Conservation (phyloP, 2,329 filamentous ascomycete species). For the Ophiostoma himal-ulmi region DNA sequence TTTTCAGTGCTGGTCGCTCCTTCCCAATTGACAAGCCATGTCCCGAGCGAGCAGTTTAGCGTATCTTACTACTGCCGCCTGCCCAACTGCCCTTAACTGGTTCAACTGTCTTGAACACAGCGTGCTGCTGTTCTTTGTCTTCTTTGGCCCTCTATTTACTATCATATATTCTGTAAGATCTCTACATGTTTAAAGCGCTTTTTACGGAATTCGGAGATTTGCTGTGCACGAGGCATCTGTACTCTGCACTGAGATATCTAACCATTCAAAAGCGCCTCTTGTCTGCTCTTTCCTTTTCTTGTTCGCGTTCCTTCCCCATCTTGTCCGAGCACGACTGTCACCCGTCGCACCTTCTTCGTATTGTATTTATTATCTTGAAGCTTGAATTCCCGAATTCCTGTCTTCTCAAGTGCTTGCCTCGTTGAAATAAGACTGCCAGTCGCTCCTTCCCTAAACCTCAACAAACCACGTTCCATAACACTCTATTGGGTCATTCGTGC, state of each 20-base stretch:
- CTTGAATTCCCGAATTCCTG: not conserved
- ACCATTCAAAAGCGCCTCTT: not conserved
- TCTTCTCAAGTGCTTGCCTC: not conserved
- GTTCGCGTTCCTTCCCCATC: not conserved
- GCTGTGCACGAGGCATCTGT: not conserved
- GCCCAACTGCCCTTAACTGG: not conserved
- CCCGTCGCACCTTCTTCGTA: constrained; percentile 2
- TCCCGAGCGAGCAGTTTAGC: constrained; percentile 11
- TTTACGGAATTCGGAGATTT: not conserved
- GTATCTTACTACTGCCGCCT: not conserved
- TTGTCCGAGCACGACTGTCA: not conserved
- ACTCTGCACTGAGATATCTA: not conserved
- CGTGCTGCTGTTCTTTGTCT: not conserved
- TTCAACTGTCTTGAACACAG: no score
- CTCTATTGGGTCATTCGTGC: constrained; percentile 5
- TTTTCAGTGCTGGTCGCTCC: not conserved
- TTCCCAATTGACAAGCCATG: not conserved
- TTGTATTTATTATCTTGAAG: not conserved
- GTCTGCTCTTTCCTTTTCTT: not conserved
- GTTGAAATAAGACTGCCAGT: not conserved
- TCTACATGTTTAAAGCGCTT: not conserved
- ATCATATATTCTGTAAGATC: no score
- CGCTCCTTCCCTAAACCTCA: not conserved
- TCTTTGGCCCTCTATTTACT: not conserved
- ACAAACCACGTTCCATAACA: constrained; percentile 4